A percentile compares a stretch with the other conserved stretches of the same genome.
Conservation (phyloP, 2,329 filamentous ascomycete species). For the Colletotrichum sojae region DNA sequence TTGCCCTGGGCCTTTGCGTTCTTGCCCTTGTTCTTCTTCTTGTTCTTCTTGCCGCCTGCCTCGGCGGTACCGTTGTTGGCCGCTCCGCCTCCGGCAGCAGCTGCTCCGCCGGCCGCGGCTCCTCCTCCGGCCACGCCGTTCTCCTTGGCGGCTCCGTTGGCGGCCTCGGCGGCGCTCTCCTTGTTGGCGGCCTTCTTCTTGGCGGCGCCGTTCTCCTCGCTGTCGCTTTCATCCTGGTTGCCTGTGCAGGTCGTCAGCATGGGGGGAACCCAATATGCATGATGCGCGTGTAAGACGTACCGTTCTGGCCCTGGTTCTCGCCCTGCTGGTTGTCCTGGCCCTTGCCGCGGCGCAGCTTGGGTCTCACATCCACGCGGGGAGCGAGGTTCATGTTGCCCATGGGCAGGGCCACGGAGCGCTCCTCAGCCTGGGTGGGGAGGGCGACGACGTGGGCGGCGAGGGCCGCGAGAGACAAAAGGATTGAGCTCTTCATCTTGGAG, state of each 20-base stretch:
- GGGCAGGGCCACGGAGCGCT: constrained; percentile 29
- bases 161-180: too few species aligned
- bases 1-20: too few species aligned
- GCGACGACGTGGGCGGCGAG: constrained; percentile 41
- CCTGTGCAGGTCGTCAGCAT: too few species aligned
- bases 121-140: too few species aligned
- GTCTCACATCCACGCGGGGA: constrained; percentile 10
- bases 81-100: neutral
- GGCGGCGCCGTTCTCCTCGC: constrained; percentile 2
- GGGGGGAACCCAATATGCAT: too few species aligned
- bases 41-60: constrained; percentile 12
- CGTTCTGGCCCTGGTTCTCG: neutral
- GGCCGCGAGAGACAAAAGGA: constrained; percentile 38
- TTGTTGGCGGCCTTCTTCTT: neutral
- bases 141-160: too few species aligned
- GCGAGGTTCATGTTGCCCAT: constrained; percentile 21
- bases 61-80: neutral
- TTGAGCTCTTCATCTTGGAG: constrained; percentile 40
- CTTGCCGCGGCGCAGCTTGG: constrained; percentile 31
- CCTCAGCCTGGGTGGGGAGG: constrained; percentile 24
- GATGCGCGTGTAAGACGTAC: neutral
- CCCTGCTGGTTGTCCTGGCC: constrained; percentile 10
- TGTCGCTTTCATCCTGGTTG: neutral
- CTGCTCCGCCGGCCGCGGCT: too few species aligned
- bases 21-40: constrained; percentile 3